Conservation (phyloP, 2,329 filamentous ascomycete species). For the Penicillium sp. region DNA sequence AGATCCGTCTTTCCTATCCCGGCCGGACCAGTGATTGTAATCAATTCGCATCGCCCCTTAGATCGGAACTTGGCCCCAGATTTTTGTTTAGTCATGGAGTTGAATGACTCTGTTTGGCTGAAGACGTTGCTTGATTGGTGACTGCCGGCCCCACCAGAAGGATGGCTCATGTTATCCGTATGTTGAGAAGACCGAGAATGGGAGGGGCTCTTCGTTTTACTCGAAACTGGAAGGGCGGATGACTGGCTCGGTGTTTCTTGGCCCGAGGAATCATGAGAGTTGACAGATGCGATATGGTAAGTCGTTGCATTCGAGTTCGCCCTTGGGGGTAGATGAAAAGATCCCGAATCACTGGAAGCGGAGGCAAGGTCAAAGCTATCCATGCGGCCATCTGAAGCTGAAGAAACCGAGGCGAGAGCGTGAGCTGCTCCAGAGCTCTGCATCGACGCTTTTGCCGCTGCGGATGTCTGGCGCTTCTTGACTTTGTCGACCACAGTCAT, state of each 20-base stretch:
- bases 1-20: constrained; percentile 60
- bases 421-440: constrained; percentile 43
- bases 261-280: constrained; percentile 33
- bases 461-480: constrained; percentile 57
- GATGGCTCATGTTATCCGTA: constrained; percentile 38
- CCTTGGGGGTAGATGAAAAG: constrained; percentile 38
- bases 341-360: constrained; percentile 53
- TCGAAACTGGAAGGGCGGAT: constrained; percentile 10
- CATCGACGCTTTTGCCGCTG: constrained; percentile 29
- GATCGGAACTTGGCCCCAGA: constrained; percentile 48
- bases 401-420: constrained; percentile 51
- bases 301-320: constrained; percentile 35
- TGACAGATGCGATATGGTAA: constrained; percentile 27
- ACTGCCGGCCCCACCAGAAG: constrained; percentile 30
- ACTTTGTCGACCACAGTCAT: constrained; percentile 72
- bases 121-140: constrained; percentile 31
- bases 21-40: constrained; percentile 54
- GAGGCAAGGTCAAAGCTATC: constrained; percentile 50
- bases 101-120: constrained; percentile 31
- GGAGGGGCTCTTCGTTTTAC: constrained; percentile 35
- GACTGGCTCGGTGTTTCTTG: constrained; percentile 10
- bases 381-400: constrained; percentile 48
- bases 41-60: constrained; percentile 56
- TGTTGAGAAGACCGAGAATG: constrained; percentile 37
- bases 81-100: constrained; percentile 36